These are phyloP conservation scores for Hypomyces rosellus DNA, from an alignment of 2,329 filamentous ascomycete genomes.

Conservation along the genomic window DNA sequence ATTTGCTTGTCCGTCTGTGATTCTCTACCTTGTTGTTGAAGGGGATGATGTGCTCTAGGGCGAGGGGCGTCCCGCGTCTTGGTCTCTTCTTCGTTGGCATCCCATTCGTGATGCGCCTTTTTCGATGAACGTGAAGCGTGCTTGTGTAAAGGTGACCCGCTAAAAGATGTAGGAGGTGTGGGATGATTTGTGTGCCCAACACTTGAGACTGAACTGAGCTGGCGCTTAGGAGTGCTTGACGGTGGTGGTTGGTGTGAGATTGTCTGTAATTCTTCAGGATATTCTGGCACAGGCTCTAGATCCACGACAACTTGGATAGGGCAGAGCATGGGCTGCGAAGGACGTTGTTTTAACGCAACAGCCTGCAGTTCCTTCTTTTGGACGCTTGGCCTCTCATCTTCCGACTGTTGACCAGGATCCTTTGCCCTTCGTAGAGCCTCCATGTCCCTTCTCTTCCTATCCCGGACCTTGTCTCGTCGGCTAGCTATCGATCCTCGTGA, in stretches of 20 bases:
- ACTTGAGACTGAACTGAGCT: too few relatives aligned
- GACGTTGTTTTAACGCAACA: not conserved
- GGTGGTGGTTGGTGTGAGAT: not conserved
- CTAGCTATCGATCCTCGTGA: slow-evolving; percentile 21
- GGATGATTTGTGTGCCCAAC: slow-evolving; percentile 14
- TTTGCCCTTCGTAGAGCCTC: slow-evolving; percentile 21
- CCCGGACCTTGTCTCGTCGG: slow-evolving; percentile 33
- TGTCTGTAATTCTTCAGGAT: too few relatives aligned
- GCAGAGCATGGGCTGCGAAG: slow-evolving; percentile 21
- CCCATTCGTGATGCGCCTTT: slow-evolving; percentile 29
- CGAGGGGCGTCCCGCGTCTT: slow-evolving; percentile 16
- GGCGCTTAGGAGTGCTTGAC: not conserved
- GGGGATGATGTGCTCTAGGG: too few relatives aligned
- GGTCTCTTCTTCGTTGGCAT: slow-evolving; percentile 22
- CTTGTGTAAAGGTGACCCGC: slow-evolving; percentile 22
- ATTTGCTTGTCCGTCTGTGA: slow-evolving; percentile 28
- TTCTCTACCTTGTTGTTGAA: slow-evolving; percentile 17
- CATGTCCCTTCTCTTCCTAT: slow-evolving; percentile 35
- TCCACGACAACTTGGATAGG: slow-evolving; percentile 35
- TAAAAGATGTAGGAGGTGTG: slow-evolving; percentile 26
- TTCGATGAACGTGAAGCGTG: slow-evolving; percentile 16
- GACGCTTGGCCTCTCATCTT: not conserved
- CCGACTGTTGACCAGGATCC: not conserved
- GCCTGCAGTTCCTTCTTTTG: not conserved
- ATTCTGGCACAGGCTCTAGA: slow-evolving; percentile 24